Percentiles rank a stretch among this genome's conserved stretches.
These are phyloP conservation scores for Candida lessepsii DNA, from an alignment of 805 yeast genomes.

Conservation along the genomic window DNA sequence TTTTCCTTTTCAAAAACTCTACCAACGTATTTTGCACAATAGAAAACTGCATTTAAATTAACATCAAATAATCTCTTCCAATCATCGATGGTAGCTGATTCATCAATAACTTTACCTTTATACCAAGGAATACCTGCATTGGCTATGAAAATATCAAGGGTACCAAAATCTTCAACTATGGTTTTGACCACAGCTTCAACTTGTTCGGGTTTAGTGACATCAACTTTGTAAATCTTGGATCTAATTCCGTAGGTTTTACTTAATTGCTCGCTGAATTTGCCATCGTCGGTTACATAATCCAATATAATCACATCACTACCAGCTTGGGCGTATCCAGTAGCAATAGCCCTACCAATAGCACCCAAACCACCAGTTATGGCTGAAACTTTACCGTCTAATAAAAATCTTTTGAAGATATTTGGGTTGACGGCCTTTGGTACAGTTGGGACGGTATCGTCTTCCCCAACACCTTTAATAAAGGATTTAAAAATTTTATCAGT, in stretches of 20 bases:
- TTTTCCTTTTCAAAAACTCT: conserved; percentile 24
- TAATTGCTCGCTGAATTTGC: conserved; percentile 21
- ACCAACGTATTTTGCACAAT: conserved; percentile 34
- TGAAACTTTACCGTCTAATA: conserved; percentile 25
- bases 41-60: conserved; percentile 30
- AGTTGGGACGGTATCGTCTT: conserved; percentile 15
- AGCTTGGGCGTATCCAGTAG: conserved; percentile 27
- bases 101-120: conserved; percentile 26
- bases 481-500: conserved; percentile 11
- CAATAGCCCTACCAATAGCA: conserved; percentile 29
- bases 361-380: conserved; percentile 32
- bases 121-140: conserved; percentile 35
- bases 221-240: conserved; percentile 25
- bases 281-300: conserved; percentile 23
- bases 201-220: conserved; percentile 24
- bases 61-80: conserved; percentile 29
- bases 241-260: conserved; percentile 22
- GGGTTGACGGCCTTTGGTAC: conserved; percentile 7
- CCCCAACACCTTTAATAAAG: conserved; percentile 16
- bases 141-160: conserved; percentile 30
- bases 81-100: conserved; percentile 22
- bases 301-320: conserved; percentile 26
- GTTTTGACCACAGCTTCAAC: conserved; percentile 21
- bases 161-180: conserved; percentile 27
- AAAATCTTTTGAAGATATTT: conserved; percentile 16